phyloP scores from a whole-genome alignment of 2,329 filamentous ascomycete genomes.

The Colletotrichum theobromicola region DNA sequence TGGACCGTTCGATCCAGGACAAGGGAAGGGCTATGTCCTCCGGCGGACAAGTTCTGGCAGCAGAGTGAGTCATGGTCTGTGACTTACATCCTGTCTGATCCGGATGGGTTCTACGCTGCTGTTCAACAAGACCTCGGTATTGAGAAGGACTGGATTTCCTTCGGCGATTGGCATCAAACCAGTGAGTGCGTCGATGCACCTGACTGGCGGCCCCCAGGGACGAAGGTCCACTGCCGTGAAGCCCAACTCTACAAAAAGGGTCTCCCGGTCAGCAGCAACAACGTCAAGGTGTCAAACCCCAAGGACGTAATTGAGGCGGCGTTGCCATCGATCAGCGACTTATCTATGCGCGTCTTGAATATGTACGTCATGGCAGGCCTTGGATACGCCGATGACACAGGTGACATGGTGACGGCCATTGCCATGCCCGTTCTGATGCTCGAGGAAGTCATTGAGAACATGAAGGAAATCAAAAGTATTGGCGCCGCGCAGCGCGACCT shows the following conservation, averaged over 20 bases:
- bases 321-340: background rate
- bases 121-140: background rate
- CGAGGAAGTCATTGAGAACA: background rate
- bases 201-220: background rate
- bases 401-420: background rate
- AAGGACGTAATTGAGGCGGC: background rate
- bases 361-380: background rate
- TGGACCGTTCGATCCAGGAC: background rate
- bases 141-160: background rate
- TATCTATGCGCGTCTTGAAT: background rate
- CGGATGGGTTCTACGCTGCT: background rate
- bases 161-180: background rate
- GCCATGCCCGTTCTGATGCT: background rate
- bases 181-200: background rate
- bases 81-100: background rate
- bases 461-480: background rate
- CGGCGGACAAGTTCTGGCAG: background rate
- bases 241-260: background rate
- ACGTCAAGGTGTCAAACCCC: background rate
- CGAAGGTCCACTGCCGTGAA: too few relatives aligned
- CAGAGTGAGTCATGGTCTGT: background rate
- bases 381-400: fast-evolving
- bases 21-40: background rate
- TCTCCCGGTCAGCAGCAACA: background rate
- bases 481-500: background rate